A percentile compares a stretch with the other conserved stretches of the same genome.
Conservation (phyloP, 306 rosid genomes). For the Prunus padus region DNA sequence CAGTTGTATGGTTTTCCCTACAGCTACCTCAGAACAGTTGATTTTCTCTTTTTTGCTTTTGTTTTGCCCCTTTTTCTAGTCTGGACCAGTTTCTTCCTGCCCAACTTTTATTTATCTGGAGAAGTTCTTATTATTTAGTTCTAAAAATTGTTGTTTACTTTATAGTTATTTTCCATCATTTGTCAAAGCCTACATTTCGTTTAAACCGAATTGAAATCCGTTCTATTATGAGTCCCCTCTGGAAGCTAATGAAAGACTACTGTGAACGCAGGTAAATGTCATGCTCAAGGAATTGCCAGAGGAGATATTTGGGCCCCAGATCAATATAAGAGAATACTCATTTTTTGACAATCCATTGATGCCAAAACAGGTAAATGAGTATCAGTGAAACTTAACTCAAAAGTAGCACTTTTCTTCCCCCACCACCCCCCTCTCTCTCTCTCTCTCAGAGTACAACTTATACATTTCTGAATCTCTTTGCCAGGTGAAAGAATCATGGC, state of each 20-base stretch:
- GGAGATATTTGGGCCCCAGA: constrained; percentile 81
- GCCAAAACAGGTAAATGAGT: constrained; percentile 59
- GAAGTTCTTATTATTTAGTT: neutral
- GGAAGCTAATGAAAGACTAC: constrained; percentile 26
- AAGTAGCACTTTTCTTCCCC: neutral
- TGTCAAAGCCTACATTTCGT: neutral
- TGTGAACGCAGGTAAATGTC: constrained; percentile 56
- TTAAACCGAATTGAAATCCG: neutral
- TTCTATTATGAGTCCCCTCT: neutral
- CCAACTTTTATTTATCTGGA: neutral
- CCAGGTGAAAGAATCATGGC: constrained; percentile 88
- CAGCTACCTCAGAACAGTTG: neutral
- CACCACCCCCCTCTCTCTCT: neutral
- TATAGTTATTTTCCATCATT: neutral
- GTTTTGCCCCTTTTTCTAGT: neutral
- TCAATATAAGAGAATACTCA: constrained; percentile 80
- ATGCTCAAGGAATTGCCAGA: constrained; percentile 72
- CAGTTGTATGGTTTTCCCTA: neutral
- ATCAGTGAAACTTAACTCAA: constrained; percentile 12
- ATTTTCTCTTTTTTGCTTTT: neutral
- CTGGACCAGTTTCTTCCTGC: neutral
- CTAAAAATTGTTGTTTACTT: neutral
- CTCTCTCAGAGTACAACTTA: constrained; percentile 14
- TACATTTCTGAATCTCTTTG: constrained; percentile 21
- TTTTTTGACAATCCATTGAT: constrained; percentile 77